Conservation (phyloP, 2,329 filamentous ascomycete genomes). For the Tolypocladium tropicale region DNA sequence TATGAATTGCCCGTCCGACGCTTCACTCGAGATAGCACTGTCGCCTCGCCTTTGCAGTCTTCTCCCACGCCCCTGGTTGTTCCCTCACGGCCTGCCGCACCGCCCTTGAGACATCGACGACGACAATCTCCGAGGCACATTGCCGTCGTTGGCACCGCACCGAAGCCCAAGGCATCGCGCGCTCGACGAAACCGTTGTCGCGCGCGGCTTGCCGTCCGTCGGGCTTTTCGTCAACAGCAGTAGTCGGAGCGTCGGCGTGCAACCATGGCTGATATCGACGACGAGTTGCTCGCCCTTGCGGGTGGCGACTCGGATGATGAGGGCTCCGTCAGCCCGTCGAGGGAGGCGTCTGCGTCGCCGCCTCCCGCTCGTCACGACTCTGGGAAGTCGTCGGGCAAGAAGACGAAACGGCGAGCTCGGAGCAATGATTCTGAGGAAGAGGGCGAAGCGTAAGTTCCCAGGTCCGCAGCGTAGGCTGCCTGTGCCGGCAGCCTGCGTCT, state of each 20-base stretch:
- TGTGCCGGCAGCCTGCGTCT: neutral
- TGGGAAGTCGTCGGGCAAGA: constrained; percentile 27
- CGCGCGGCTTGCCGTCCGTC: neutral
- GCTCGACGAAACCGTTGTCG: neutral
- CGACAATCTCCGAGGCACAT: neutral
- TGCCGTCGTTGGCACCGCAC: neutral
- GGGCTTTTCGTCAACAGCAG: neutral
- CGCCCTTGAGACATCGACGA: neutral
- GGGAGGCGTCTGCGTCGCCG: constrained; percentile 45
- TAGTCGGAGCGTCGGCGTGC: neutral
- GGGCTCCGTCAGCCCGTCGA: constrained; percentile 40
- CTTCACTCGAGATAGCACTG: neutral
- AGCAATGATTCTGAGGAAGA: constrained; percentile 52
- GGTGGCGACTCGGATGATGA: constrained; percentile 63
- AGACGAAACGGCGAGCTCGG: constrained; percentile 35
- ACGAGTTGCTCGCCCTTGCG: constrained; percentile 86
- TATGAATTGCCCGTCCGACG: neutral
- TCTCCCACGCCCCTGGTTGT: neutral
- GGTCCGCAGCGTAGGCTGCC: neutral
- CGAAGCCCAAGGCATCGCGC: neutral
- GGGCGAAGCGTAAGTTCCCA: constrained; percentile 30
- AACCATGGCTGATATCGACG: constrained; percentile 80
- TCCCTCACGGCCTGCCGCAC: neutral
- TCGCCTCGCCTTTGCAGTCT: neutral
- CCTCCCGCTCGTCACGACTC: constrained; percentile 24